Evolutionary conservation across 2,329 filamentous ascomycete genomes (phyloP).

Genomic region (Oidium heveae): DNA sequence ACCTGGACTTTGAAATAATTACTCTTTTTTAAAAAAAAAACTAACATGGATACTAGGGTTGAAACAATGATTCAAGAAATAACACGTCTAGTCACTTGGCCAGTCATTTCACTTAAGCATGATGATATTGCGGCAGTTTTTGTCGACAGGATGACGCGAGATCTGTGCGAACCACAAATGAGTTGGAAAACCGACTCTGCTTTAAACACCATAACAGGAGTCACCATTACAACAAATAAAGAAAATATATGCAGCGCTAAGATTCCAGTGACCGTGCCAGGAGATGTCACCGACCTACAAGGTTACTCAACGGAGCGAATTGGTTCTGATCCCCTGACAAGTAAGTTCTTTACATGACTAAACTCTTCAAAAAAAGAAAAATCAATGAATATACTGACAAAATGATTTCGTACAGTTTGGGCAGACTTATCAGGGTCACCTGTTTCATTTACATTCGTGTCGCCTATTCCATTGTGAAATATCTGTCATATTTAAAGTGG

Average conservation of each 20-base stretch:
- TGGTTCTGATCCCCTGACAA: constrained; percentile 14
- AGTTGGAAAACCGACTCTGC: constrained; percentile 5
- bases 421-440: constrained; percentile 18
- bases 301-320: constrained; percentile 18
- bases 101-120: constrained; percentile 28
- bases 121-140: constrained; percentile 23
- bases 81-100: constrained; percentile 21
- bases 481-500: no score
- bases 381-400: background rate
- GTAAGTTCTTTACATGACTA: background rate
- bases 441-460: constrained; percentile 18
- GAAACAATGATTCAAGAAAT: constrained; percentile 12
- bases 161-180: constrained; percentile 7
- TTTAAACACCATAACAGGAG: constrained; percentile 6
- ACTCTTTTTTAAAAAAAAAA: background rate
- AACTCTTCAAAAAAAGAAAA: background rate
- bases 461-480: constrained; percentile 2
- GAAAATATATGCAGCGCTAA: constrained; percentile 6
- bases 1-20: background rate
- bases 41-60: constrained; percentile 1
- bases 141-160: constrained; percentile 19
- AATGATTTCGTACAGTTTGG: constrained; percentile 2
- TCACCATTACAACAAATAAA: constrained; percentile 19
- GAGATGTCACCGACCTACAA: constrained; percentile 7
- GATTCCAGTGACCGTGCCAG: constrained; percentile 16